These are phyloP conservation scores for Cryptosporidium xiaoi DNA, from an alignment of 169 alveolate genomes.

Conservation along the genomic window DNA sequence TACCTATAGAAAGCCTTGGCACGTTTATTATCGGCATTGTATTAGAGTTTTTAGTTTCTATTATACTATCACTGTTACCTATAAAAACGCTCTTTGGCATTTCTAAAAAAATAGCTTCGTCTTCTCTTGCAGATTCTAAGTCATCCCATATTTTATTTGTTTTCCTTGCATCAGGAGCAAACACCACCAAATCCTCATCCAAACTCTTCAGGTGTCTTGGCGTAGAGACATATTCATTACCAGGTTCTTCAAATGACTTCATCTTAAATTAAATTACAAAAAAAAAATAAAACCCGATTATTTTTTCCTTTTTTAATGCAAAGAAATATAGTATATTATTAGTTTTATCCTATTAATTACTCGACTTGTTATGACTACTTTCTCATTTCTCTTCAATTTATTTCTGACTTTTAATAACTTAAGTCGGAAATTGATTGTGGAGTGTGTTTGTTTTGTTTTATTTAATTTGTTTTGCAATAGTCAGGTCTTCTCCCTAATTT, in stretches of 20 bases:
- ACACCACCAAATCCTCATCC: constrained; percentile 23
- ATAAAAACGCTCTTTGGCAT: constrained; percentile 14
- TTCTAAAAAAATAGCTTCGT: neutral
- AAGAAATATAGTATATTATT: too few relatives aligned
- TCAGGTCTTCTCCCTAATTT: too few relatives aligned
- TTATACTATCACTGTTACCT: neutral
- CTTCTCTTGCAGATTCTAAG: neutral
- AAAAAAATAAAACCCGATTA: too few relatives aligned
- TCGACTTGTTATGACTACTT: too few relatives aligned
- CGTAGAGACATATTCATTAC: constrained; percentile 7
- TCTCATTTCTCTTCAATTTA: too few relatives aligned
- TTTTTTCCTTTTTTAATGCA: too few relatives aligned
- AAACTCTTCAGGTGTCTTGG: constrained; percentile 36
- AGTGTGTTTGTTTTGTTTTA: too few relatives aligned
- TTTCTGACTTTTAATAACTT: too few relatives aligned
- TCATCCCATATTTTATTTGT: constrained; percentile 17
- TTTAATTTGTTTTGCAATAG: too few relatives aligned
- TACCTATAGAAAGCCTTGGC: constrained; percentile 3
- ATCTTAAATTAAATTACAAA: neutral
- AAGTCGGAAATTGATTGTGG: too few relatives aligned
- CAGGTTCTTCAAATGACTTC: neutral
- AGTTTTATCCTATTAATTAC: too few relatives aligned
- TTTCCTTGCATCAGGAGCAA: constrained; percentile 70
- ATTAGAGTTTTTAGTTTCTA: neutral
- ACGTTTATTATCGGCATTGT: neutral